These are phyloP conservation scores for Cercospora zeina DNA, from an alignment of 2,329 filamentous ascomycete species.

Conservation along the genomic window DNA sequence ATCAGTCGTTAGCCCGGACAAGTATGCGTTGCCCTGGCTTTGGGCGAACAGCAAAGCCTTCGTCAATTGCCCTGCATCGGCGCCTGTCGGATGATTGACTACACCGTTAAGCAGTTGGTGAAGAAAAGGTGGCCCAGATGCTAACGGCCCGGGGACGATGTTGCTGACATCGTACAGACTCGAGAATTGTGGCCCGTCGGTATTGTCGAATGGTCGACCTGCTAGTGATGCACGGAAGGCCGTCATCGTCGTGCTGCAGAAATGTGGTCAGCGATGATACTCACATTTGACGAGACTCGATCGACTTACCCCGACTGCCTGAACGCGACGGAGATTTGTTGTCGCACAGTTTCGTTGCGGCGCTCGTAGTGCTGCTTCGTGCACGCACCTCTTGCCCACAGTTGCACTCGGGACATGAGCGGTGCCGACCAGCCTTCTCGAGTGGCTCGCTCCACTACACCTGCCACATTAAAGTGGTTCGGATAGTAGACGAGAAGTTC, in stretches of 20 bases:
- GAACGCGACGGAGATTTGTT: background rate
- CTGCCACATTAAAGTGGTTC: slow-evolving; percentile 8
- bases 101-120: slow-evolving; percentile 17
- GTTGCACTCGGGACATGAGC: slow-evolving; percentile 19
- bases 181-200: background rate
- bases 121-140: background rate
- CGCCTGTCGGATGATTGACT: slow-evolving; percentile 12
- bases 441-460: background rate
- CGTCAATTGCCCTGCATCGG: slow-evolving; percentile 19
- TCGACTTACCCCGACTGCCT: background rate
- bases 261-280: background rate
- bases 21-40: background rate
- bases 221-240: background rate
- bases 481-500: slow-evolving; percentile 15
- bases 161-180: background rate
- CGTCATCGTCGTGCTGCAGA: background rate
- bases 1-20: background rate
- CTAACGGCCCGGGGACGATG: background rate
- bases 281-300: background rate
- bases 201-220: background rate
- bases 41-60: slow-evolving; percentile 15
- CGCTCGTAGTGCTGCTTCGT: background rate
- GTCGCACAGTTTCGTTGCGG: slow-evolving; percentile 8
- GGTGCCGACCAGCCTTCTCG: slow-evolving; percentile 17
- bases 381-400: slow-evolving; percentile 15